Base-by-base conservation (phyloP, 495 filamentous ascomycete species). In the Xanthoparmelia taractica region DNA sequence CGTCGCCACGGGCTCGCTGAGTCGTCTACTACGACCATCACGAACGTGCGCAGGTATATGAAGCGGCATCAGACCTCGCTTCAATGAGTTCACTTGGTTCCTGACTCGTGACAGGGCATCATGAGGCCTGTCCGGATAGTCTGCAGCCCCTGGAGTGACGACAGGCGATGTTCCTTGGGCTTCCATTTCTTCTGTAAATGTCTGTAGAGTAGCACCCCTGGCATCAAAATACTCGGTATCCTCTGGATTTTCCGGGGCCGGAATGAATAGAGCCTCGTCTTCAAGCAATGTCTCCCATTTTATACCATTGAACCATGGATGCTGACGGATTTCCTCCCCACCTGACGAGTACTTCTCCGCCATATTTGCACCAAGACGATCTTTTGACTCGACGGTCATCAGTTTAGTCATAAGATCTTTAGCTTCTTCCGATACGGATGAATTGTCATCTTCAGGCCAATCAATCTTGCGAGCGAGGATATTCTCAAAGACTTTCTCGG, bases 221-320 rank as follows among this genome's bases (percentile, higher is more conserved):
- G 90, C 76, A 76, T 98, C 94, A 67, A 98, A 98, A 69, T 98
- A 98, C 68, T 98, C 94, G 0, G 94, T 98, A 68, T 97, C 93
- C 72, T 98, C 94, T 0, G 93, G 93, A 65, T 98, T 92, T 68
- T 96, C 90, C 6, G 88, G 85, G 36, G 87, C 87, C 4, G 94
- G 94, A n/a, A 98, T 86, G 71, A 98, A 98, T 63, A 95, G 86
- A 25, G 94, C 91, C 68, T 96, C 91, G 61, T 97, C 94, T 66
- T 96, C 87, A 5, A 96, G 80, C 25, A 98, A 75, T 0, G 86
- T 91, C 56, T 91, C 86, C 93, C 94, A 98, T 68, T 92, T 90
- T 67, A 92, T 79, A 37, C 87, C 89, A 27, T 80, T 75, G 68
- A 98, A 96, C 92, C 94, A 98, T 27, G 88, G 77, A 71, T 98